These are phyloP conservation scores for Nemania abortiva DNA, from an alignment of 2,329 filamentous ascomycete genomes.

Conservation along the genomic window DNA sequence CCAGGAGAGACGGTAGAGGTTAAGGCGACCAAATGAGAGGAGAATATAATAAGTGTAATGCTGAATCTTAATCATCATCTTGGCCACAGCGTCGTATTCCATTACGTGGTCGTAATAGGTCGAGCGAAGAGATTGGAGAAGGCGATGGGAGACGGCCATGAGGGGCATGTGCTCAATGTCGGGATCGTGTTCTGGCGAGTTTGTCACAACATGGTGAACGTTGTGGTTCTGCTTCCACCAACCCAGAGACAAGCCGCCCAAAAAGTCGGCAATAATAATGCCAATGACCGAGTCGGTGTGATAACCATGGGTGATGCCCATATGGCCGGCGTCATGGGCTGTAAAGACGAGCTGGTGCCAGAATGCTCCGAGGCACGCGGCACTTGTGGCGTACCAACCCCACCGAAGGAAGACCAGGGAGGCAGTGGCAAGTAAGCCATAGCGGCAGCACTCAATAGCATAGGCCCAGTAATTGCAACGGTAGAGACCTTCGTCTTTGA, in stretches of 20 bases:
- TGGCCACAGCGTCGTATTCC: constrained; percentile 80
- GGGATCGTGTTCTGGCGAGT: constrained; percentile 93
- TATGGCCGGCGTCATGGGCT: constrained; percentile 95
- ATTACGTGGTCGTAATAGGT: constrained; percentile 88
- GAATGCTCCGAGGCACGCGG: constrained; percentile 80
- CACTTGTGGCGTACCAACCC: constrained; percentile 77
- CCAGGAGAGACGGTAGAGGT: constrained; percentile 86
- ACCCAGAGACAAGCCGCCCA: constrained; percentile 88
- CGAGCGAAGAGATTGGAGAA: constrained; percentile 78
- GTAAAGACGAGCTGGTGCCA: constrained; percentile 97
- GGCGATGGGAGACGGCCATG: constrained; percentile 86
- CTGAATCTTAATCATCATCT: constrained; percentile 78
- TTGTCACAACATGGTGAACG: constrained; percentile 96
- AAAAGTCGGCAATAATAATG: constrained; percentile 88
- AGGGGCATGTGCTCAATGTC: constrained; percentile 94
- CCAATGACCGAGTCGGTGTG: constrained; percentile 85
- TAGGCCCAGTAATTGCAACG: constrained; percentile 87
- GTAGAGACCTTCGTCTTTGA: constrained; percentile 82
- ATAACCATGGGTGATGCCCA: constrained; percentile 96
- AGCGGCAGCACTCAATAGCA: constrained; percentile 78
- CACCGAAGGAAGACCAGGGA: constrained; percentile 71
- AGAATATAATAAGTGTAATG: constrained; percentile 86
- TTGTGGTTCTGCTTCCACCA: constrained; percentile 99
- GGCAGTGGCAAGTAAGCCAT: constrained; percentile 73
- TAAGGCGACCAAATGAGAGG: constrained; percentile 85